Evolutionary conservation across 805 yeast genomes (phyloP).

Genomic region (Suhomyces tanzawaensis): DNA sequence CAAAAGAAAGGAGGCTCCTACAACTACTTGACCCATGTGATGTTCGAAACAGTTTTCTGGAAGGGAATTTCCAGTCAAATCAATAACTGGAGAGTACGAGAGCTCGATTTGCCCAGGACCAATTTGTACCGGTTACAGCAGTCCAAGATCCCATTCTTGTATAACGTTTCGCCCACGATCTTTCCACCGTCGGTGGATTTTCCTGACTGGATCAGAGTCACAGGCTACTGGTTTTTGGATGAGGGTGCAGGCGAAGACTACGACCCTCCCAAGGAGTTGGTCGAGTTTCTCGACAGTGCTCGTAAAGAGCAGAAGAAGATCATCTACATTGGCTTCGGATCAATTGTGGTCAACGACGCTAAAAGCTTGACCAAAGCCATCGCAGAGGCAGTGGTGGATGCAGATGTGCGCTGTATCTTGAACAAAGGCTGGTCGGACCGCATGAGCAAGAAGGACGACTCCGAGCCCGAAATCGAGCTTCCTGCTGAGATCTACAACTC

Average conservation of each 20-base stretch:
- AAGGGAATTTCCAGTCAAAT: slow-evolving; percentile 84
- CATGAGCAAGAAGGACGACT: slow-evolving; percentile 35
- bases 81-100: slow-evolving; percentile 79
- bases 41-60: slow-evolving; percentile 93
- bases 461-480: slow-evolving; percentile 41
- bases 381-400: slow-evolving; percentile 70
- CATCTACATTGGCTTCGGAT: slow-evolving; percentile 93
- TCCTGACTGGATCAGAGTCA: slow-evolving; percentile 92
- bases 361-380: slow-evolving; percentile 73
- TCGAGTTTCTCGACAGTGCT: slow-evolving; percentile 63
- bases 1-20: slow-evolving; percentile 91
- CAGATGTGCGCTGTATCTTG: slow-evolving; percentile 82
- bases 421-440: slow-evolving; percentile 96
- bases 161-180: slow-evolving; percentile 83
- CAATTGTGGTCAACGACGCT: slow-evolving; percentile 87
- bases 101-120: slow-evolving; percentile 64
- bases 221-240: slow-evolving; percentile 93
- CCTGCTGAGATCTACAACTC: slow-evolving; percentile 69
- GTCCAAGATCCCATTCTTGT: slow-evolving; percentile 79
- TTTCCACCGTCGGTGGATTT: slow-evolving; percentile 92
- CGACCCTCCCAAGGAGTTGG: slow-evolving; percentile 58
- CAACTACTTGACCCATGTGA: slow-evolving; percentile 86
- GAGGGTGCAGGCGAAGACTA: slow-evolving; percentile 52
- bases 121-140: slow-evolving; percentile 70
- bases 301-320: slow-evolving; percentile 58